Percentiles rank a stretch among this genome's conserved stretches.
Conservation (phyloP, 306 rosid genomes). For the Malus sylvestris region DNA sequence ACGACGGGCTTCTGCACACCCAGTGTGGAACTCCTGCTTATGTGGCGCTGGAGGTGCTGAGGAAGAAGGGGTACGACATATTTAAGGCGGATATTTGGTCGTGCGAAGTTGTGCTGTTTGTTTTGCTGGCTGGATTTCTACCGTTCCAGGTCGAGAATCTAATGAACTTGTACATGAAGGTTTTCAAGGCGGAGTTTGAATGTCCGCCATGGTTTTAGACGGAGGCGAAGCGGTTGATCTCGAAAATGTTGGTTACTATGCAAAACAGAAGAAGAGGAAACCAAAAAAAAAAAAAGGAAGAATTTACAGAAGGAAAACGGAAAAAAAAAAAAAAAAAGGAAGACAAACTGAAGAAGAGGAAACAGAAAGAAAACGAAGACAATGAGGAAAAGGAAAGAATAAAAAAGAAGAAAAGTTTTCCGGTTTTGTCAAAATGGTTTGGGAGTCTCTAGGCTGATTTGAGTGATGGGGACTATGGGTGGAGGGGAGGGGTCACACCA, state of each 20-base stretch:
- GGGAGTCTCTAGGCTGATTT: too few species aligned
- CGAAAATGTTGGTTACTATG: conserved; percentile 36
- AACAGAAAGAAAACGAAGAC: too few species aligned
- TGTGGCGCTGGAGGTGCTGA: conserved; percentile 64
- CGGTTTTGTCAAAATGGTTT: too few species aligned
- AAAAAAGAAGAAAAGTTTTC: too few species aligned
- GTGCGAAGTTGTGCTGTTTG: conserved; percentile 37
- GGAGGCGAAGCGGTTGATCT: conserved; percentile 46
- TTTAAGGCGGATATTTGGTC: conserved; percentile 69
- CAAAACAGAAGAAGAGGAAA: too few species aligned
- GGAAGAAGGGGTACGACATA: conserved; percentile 63
- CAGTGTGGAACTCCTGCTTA: conserved; percentile 91
- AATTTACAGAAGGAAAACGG: too few species aligned
- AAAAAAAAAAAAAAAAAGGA: too few species aligned
- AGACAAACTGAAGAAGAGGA: too few species aligned
- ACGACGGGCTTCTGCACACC: conserved; percentile 69
- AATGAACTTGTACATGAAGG: conserved; percentile 52
- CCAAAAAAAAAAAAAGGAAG: too few species aligned
- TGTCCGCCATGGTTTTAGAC: conserved; percentile 66
- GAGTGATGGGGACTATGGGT: too few species aligned
- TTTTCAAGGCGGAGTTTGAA: conserved; percentile 52
- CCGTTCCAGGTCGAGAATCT: conserved; percentile 67
- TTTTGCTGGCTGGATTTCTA: conserved; percentile 58
- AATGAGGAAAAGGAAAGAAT: too few species aligned
- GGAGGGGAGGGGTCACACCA: too few species aligned